phyloP scores from a whole-genome alignment of 2,329 filamentous ascomycete species.

The Trichoderma atroviride region DNA sequence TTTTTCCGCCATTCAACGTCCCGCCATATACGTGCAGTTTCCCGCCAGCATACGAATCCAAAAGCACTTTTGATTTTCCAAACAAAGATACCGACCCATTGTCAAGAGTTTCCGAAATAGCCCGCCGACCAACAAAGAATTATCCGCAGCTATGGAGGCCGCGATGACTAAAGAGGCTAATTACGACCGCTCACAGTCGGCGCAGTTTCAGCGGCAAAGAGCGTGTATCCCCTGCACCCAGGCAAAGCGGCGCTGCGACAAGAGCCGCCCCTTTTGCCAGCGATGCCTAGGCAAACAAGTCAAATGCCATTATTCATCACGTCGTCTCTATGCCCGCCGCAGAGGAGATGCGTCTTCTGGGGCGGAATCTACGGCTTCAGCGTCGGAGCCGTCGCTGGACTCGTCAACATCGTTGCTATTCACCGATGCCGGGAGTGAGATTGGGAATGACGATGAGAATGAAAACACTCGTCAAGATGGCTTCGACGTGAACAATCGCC shows the following conservation, averaged over 20 bases:
- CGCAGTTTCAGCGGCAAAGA: conserved; percentile 28
- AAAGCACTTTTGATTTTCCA: background rate
- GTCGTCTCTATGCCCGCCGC: conserved; percentile 25
- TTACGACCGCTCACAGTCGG: background rate
- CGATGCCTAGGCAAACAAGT: conserved; percentile 37
- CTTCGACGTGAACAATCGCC: background rate
- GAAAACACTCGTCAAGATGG: background rate
- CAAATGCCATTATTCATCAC: conserved; percentile 32
- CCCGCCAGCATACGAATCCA: background rate
- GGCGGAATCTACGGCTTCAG: background rate
- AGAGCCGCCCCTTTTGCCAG: conserved; percentile 38
- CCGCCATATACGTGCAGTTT: background rate
- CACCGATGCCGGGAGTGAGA: background rate
- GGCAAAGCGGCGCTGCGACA: conserved; percentile 44
- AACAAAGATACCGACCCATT: background rate
- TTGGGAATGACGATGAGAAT: background rate
- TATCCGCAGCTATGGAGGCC: conserved; percentile 2
- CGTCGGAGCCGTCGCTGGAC: background rate
- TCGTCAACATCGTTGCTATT: background rate
- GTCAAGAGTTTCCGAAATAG: background rate
- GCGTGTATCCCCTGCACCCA: conserved; percentile 42
- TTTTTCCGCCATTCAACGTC: background rate
- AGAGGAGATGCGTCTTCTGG: background rate
- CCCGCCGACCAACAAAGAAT: background rate
- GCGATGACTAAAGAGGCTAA: background rate